Conservation (phyloP, 495 filamentous ascomycete genomes). For the Durotheca rogersii region DNA sequence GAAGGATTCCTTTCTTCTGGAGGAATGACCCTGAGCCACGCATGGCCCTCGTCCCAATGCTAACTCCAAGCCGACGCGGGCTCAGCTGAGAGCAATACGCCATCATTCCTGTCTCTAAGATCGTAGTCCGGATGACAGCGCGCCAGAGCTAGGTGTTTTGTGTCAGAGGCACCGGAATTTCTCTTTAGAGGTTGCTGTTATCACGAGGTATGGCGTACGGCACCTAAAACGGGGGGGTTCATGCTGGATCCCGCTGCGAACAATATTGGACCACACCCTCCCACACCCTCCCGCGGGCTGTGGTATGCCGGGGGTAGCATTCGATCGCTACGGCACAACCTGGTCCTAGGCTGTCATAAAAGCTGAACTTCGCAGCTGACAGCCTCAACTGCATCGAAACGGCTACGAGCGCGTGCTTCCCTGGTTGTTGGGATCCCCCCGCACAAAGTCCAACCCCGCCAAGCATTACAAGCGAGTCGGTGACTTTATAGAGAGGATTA, state of each 20-base stretch:
- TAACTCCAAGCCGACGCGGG: conserved; percentile 1
- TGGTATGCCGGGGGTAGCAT: conserved; percentile 13
- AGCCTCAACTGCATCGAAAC: background rate
- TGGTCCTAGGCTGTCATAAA: background rate
- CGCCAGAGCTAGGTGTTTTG: background rate
- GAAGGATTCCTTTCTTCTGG: background rate
- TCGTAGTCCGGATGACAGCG: conserved; percentile 1
- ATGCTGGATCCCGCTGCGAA: background rate
- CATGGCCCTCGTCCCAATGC: conserved; percentile 1
- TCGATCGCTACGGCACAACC: background rate
- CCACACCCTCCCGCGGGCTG: background rate
- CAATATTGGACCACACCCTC: background rate
- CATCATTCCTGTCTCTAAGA: conserved; percentile 3
- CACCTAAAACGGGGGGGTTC: background rate
- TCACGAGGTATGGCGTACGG: conserved; percentile 1
- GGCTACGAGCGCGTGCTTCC: background rate
- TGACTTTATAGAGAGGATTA: too few relatives aligned
- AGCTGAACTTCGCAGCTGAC: conserved; percentile 10
- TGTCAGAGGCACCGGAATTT: background rate
- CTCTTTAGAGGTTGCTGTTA: conserved; percentile 3
- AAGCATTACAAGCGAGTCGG: too few relatives aligned
- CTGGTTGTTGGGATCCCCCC: background rate
- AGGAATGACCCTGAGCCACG: background rate
- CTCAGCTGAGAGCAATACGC: conserved; percentile 7
- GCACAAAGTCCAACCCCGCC: too few relatives aligned